These are phyloP conservation scores for Fagopyrum tataricum DNA, from an alignment of 148 eudicot species.

Conservation along the genomic window DNA sequence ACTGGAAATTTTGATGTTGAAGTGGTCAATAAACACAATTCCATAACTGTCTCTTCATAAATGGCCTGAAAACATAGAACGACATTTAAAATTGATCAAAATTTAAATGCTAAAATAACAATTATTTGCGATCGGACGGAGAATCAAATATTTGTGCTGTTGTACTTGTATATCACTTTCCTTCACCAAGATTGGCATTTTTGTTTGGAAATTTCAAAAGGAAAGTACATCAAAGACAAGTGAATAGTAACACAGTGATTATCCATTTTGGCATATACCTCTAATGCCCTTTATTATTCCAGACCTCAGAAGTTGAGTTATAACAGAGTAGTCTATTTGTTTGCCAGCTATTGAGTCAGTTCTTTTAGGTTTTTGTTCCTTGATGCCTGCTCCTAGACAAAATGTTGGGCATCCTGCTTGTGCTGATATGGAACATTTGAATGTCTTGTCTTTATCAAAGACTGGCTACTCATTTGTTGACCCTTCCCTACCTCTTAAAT, in stretches of 20 bases:
- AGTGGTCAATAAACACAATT: no score
- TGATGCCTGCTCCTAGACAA: background rate
- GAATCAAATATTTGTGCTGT: background rate
- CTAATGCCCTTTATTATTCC: background rate
- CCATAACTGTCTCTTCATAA: no score
- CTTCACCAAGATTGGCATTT: background rate
- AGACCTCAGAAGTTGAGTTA: background rate
- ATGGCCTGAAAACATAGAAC: no score
- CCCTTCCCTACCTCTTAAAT: background rate
- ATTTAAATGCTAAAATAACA: no score
- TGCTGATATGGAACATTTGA: background rate
- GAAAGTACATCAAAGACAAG: background rate
- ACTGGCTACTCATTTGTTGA: slow-evolving; percentile 4
- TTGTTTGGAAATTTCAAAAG: background rate
- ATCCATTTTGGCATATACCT: background rate
- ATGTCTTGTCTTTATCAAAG: background rate
- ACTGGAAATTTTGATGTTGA: no score
- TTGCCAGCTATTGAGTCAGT: background rate
- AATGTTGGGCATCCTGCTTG: background rate
- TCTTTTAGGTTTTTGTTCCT: background rate
- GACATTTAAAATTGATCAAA: no score
- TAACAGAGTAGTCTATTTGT: background rate
- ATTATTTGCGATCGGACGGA: no score
- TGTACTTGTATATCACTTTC: background rate
- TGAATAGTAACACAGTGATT: background rate